A percentile compares a stretch with the other conserved stretches of the same genome.
Evolutionary conservation across 768 basidiomycete genomes (phyloP).

Genomic region (Pleurotus salmoneostramineus): DNA sequence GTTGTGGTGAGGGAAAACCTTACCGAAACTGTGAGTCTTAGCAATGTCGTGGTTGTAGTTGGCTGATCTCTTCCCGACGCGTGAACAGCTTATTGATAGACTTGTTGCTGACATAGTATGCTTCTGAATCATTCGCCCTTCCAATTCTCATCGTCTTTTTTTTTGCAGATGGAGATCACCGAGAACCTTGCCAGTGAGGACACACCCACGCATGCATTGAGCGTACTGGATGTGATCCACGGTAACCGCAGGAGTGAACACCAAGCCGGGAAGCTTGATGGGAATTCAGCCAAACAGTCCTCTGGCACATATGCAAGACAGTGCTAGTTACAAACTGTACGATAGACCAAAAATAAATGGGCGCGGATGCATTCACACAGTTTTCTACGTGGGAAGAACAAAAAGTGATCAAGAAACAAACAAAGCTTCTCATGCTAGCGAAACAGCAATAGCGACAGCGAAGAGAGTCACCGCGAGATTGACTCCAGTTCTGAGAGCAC

Average conservation of each 20-base stretch:
- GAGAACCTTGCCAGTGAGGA: conserved; percentile 46
- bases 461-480: background rate
- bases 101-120: conserved; percentile 68
- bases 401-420: background rate
- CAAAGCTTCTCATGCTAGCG: background rate
- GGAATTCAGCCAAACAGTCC: conserved; percentile 39
- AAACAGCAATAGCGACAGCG: background rate
- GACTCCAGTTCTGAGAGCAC: background rate
- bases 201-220: conserved; percentile 51
- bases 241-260: conserved; percentile 29
- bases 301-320: conserved; percentile 68
- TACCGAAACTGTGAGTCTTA: conserved; percentile 37
- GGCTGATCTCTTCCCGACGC: too few species aligned
- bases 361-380: too few species aligned
- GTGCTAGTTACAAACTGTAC: conserved; percentile 37
- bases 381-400: background rate
- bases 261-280: conserved; percentile 40
- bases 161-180: conserved; percentile 55
- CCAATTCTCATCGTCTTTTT: background rate
- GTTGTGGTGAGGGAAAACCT: conserved; percentile 64
- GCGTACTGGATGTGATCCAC: conserved; percentile 28
- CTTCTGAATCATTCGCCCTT: conserved; percentile 4
- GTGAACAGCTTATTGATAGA: conserved; percentile 50
- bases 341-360: too few species aligned
- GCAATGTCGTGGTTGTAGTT: too few species aligned